Evolutionary conservation across 768 basidiomycete genomes (phyloP).

Genomic region (Mycena floridula): DNA sequence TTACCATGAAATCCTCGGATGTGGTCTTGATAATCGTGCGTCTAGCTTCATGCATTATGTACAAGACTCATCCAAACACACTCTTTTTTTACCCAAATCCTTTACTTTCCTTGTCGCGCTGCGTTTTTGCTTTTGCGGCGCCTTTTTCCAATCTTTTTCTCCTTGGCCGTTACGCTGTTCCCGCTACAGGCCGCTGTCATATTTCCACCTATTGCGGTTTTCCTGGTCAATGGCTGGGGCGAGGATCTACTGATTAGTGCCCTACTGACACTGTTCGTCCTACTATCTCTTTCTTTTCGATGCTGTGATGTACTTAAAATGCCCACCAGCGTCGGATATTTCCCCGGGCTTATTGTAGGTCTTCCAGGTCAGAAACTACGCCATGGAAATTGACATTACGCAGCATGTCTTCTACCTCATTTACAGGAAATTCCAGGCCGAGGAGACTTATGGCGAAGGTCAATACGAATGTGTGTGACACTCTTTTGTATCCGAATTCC

Average conservation of each 20-base stretch:
- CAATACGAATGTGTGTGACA: constrained; percentile 75
- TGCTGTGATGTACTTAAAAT: not conserved
- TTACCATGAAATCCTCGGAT: too few relatives aligned
- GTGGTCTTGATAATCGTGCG: too few relatives aligned
- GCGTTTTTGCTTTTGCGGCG: too few relatives aligned
- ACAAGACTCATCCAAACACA: too few relatives aligned
- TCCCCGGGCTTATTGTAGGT: constrained; percentile 50
- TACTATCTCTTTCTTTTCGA: not conserved
- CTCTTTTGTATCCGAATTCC: too few relatives aligned
- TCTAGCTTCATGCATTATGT: too few relatives aligned
- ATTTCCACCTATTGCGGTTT: constrained; percentile 78
- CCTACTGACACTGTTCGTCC: constrained; percentile 61
- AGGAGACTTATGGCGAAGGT: constrained; percentile 72
- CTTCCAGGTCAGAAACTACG: too few relatives aligned
- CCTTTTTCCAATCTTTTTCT: too few relatives aligned
- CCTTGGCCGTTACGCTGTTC: too few relatives aligned
- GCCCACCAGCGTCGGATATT: constrained; percentile 63
- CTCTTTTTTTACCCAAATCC: too few relatives aligned
- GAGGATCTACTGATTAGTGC: constrained; percentile 87
- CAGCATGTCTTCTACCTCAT: constrained; percentile 91
- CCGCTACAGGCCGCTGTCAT: constrained; percentile 79
- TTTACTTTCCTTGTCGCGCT: too few relatives aligned
- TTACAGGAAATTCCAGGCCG: constrained; percentile 85
- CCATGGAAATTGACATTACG: too few relatives aligned
- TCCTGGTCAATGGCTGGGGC: constrained; percentile 73